Conservation (phyloP, 805 yeast genomes). For the Metschnikowia baotianmanensis region DNA sequence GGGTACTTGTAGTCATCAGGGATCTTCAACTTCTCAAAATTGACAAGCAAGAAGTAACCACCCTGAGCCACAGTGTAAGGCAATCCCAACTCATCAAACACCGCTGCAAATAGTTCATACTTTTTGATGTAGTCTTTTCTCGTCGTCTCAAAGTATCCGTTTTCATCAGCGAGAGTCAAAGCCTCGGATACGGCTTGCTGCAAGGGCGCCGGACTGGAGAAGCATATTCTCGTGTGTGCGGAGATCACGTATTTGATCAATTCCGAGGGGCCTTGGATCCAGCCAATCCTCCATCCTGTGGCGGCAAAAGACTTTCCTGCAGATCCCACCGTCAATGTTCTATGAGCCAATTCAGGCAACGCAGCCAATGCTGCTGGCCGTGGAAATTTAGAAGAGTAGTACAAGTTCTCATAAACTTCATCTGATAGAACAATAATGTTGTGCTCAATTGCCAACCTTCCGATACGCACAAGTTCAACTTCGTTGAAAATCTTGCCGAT, state of each 20-base stretch:
- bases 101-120: conserved; percentile 66
- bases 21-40: conserved; percentile 75
- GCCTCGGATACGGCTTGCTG: conserved; percentile 91
- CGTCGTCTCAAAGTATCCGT: conserved; percentile 68
- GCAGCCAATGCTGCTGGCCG: conserved; percentile 73
- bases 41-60: conserved; percentile 88
- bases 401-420: conserved; percentile 93
- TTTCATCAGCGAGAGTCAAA: conserved; percentile 55
- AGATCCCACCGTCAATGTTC: conserved; percentile 90
- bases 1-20: conserved; percentile 77
- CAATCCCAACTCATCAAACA: conserved; percentile 81
- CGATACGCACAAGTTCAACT: conserved; percentile 72
- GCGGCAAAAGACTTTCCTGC: conserved; percentile 99
- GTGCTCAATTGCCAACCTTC: conserved; percentile 79
- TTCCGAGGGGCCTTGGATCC: conserved; percentile 87
- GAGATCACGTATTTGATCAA: conserved; percentile 75
- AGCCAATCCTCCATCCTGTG: conserved; percentile 98
- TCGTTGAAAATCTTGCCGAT: conserved; percentile 84
- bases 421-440: conserved; percentile 83
- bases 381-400: conserved; percentile 65
- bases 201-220: conserved; percentile 84
- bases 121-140: conserved; percentile 67
- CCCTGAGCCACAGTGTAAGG: conserved; percentile 94
- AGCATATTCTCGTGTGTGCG: conserved; percentile 94
- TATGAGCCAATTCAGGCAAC: conserved; percentile 68